These are phyloP conservation scores for Ilex asprella DNA, from an alignment of 257 asterid species.

Conservation along the genomic window DNA sequence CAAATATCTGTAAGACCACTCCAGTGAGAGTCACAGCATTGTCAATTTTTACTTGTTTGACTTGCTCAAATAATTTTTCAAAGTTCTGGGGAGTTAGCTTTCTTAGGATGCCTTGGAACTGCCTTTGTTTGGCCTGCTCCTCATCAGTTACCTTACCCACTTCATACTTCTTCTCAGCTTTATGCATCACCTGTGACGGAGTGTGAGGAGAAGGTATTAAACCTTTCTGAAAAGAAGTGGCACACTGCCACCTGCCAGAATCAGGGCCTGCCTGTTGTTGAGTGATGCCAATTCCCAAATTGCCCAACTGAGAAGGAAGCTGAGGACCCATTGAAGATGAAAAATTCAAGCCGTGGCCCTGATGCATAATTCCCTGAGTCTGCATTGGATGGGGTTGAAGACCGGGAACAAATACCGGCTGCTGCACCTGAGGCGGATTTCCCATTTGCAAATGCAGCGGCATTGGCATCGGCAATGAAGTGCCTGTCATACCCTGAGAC, in stretches of 20 bases:
- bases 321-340: slow-evolving; percentile 62
- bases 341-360: slow-evolving; percentile 55
- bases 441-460: slow-evolving; percentile 40
- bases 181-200: not conserved
- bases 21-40: not conserved
- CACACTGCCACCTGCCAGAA: not conserved
- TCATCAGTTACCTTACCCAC: not conserved
- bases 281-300: slow-evolving; percentile 53
- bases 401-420: slow-evolving; percentile 55
- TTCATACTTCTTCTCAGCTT: not conserved
- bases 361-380: slow-evolving; percentile 79
- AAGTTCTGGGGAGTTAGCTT: not conserved
- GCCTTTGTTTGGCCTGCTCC: not conserved
- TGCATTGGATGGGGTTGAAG: slow-evolving; percentile 75
- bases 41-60: not conserved
- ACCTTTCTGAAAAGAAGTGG: not conserved
- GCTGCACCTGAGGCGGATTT: slow-evolving; percentile 58
- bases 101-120: not conserved
- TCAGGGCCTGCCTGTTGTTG: slow-evolving; percentile 24
- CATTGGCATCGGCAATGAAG: slow-evolving; percentile 53
- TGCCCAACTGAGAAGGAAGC: slow-evolving; percentile 74
- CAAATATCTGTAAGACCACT: not conserved
- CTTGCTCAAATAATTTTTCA: too few species aligned
- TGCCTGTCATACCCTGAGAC: slow-evolving; percentile 54
- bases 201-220: not conserved